Evolutionary conservation across 352 stramenopile genomes (phyloP), one percentile per base, ranked within the genome.

Genomic region (Pythium angustatum): DNA sequence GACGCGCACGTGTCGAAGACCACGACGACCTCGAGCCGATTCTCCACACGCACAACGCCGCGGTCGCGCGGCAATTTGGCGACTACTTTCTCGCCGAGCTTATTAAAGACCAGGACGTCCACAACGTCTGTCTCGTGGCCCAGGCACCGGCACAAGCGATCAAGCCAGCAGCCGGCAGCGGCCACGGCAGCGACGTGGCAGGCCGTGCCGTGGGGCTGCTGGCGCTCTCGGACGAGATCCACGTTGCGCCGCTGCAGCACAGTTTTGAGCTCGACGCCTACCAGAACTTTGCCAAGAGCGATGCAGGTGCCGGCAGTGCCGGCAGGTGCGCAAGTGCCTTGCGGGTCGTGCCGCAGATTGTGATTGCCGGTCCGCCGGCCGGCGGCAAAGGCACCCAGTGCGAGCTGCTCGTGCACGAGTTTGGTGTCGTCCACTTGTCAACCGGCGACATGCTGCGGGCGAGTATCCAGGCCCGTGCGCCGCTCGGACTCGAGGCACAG

Each of bases 381-480:
- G 88, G 89, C 31, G 96, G 97, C 57, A 99, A 99, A 72, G 96
- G 96, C 61, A 99, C 97, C 0, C 96, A 99, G 63, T 94, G 93
- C 67, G 88, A 97, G 72, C 66, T 88, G 8, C 87, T 98, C 14
- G 79, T 84, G 1, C 69, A 87, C 9, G 80, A 83, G 66, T 97
- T 94, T 68, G 90, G 92, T 41, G 77, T 98, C 9, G 81, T 98
- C 26, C 91, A 98, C 69, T 69, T 98, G 14, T 93, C 82, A 22
- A 96, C 90, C 15, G 92, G 91, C 1, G 94, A 98, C 60, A 96
- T 98, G 83, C 76, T 98, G 12, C 76, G 93, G 24, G 77, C 84
- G 2, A 84, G 84, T 24, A 95, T 97, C 31, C 77, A 83, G 47
- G 76, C 77, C 14, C 71, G 58, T 9, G 66, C 66, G 5, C 26